A percentile compares a stretch with the other conserved stretches of the same genome.
phyloP scores from a whole-genome alignment of 2,329 filamentous ascomycete genomes.

The Fonsecaea erecta region DNA sequence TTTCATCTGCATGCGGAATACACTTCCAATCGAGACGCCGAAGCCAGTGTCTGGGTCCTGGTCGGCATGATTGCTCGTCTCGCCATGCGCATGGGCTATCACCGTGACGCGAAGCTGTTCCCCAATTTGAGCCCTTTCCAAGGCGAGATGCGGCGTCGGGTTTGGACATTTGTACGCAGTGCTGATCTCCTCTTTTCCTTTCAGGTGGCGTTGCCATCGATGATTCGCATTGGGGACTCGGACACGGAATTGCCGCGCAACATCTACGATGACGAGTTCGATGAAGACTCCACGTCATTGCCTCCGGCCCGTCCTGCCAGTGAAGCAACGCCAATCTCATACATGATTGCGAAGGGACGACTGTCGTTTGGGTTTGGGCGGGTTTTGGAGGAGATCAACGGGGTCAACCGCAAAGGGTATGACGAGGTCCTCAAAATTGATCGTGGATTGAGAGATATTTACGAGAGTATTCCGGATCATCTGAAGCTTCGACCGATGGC shows the following conservation, averaged over 20 bases:
- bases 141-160: constrained; percentile 61
- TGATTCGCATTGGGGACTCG: constrained; percentile 66
- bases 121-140: constrained; percentile 64
- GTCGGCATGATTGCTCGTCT: constrained; percentile 64
- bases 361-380: constrained; percentile 50
- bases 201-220: constrained; percentile 69
- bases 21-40: constrained; percentile 62
- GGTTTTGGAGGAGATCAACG: constrained; percentile 50
- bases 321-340: constrained; percentile 63
- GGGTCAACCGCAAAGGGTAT: constrained; percentile 55
- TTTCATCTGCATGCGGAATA: constrained; percentile 67
- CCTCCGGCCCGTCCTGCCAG: constrained; percentile 61
- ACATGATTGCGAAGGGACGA: constrained; percentile 53
- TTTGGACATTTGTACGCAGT: constrained; percentile 58
- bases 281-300: constrained; percentile 58
- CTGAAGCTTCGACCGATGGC: constrained; percentile 76
- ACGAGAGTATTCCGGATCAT: constrained; percentile 75
- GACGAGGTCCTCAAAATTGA: constrained; percentile 67
- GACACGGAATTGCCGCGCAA: constrained; percentile 67
- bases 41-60: constrained; percentile 64
- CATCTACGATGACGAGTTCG: constrained; percentile 68
- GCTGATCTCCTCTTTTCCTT: constrained; percentile 69
- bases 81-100: constrained; percentile 70
- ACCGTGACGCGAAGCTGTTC: constrained; percentile 65
- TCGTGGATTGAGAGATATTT: constrained; percentile 59